These are phyloP conservation scores for Magnolia sinica DNA, from an alignment of 164 flowering plant genomes.

Conservation along the genomic window DNA sequence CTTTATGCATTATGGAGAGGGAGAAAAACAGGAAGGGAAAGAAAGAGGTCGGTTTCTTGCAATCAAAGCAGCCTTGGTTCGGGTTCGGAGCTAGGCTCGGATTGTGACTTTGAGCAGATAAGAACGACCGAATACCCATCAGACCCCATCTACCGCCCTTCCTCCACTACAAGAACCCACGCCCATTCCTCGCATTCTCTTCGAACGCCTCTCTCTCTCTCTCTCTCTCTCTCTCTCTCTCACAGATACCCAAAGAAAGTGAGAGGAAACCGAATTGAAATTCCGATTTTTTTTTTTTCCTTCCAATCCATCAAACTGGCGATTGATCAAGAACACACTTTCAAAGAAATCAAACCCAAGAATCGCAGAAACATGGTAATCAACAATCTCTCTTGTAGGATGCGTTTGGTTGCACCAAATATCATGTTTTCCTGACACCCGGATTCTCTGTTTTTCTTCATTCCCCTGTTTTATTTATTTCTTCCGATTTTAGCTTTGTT, in stretches of 20 bases:
- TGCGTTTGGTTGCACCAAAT: no score
- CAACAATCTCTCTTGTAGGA: background rate
- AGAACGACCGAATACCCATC: conserved; percentile 36
- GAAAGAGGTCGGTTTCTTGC: conserved; percentile 11
- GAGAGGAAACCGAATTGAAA: no score
- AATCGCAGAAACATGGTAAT: conserved; percentile 67
- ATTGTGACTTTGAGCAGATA: conserved; percentile 52
- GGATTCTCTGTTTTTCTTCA: no score
- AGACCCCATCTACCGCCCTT: conserved; percentile 13
- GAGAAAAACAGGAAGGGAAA: no score
- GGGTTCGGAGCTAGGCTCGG: conserved; percentile 46
- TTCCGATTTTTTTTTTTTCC: background rate
- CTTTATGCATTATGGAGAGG: background rate
- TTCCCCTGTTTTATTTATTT: background rate
- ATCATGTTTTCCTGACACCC: no score
- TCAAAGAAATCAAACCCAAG: conserved; percentile 69
- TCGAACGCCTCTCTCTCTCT: conserved; percentile 2
- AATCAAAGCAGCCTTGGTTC: conserved; percentile 38
- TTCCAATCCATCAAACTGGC: conserved; percentile 51
- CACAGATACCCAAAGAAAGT: no score
- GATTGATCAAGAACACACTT: conserved; percentile 64
- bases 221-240: conserved; percentile 10
- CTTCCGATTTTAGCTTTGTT: background rate
- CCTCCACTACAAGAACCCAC: conserved; percentile 33
- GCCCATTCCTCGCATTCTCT: conserved; percentile 13